Percentiles rank a stretch among this genome's conserved stretches.
phyloP scores from a whole-genome alignment of 164 flowering plant genomes.

The Kalanchoe fedtschenkoi region DNA sequence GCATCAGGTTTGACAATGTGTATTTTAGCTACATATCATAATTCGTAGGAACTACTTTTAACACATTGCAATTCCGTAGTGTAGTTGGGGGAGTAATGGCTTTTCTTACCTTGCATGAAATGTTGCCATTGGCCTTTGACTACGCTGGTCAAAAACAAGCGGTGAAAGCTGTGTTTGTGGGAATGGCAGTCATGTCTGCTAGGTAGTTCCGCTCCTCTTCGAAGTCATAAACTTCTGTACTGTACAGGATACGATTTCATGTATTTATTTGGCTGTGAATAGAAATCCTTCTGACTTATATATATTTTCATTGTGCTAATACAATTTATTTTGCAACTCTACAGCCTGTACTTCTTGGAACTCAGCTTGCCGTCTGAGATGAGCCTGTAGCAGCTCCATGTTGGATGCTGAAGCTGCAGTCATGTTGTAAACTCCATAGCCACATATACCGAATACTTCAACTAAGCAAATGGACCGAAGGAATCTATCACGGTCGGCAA shows the following conservation, averaged over 20 bases:
- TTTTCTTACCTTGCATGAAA: conserved; percentile 91
- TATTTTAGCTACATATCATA: not conserved
- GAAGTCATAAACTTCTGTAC: not conserved
- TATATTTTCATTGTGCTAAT: not conserved
- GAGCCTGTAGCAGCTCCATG: conserved; percentile 28
- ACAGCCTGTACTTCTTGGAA: conserved; percentile 83
- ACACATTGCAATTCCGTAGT: not conserved
- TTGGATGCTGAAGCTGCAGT: not conserved
- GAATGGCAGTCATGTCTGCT: conserved; percentile 99
- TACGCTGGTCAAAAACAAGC: conserved; percentile 96
- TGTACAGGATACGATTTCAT: not conserved
- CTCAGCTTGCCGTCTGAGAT: conserved; percentile 83
- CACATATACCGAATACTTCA: not conserved
- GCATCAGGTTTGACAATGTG: conserved; percentile 57
- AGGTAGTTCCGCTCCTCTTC: conserved; percentile 37
- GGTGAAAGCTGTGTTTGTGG: conserved; percentile 84
- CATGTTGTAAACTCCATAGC: not conserved
- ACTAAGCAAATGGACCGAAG: not conserved
- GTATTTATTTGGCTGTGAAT: not conserved
- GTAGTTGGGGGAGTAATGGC: conserved; percentile 99
- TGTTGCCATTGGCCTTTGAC: conserved; percentile 94
- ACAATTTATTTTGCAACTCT: conserved; percentile 3
- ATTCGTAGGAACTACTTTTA: not conserved
- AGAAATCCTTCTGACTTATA: not conserved
- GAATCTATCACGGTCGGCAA: too few relatives aligned